These are phyloP conservation scores for Podospora tetraspora DNA, from an alignment of 495 filamentous ascomycete species.

Conservation along the genomic window DNA sequence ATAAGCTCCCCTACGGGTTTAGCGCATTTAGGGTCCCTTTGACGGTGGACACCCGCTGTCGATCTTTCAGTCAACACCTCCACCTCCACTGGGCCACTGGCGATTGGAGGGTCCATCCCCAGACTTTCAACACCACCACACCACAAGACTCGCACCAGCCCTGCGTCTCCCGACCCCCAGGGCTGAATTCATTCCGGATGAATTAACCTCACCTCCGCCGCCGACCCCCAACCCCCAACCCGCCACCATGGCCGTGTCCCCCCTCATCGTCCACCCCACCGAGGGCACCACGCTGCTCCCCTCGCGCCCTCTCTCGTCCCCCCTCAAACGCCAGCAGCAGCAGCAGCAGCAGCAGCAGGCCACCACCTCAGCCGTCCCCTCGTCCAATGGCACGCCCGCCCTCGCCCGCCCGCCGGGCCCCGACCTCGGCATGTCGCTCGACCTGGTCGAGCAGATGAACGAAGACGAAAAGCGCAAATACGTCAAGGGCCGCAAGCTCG, in stretches of 20 bases:
- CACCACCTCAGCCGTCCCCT: conserved; percentile 15
- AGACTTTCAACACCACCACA: not conserved
- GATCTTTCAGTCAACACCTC: not conserved
- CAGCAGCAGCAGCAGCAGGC: conserved; percentile 4
- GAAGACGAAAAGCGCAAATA: conserved; percentile 82
- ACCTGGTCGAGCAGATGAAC: conserved; percentile 83
- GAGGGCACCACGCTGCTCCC: conserved; percentile 14
- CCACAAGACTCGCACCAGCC: not conserved
- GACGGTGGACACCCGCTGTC: not conserved
- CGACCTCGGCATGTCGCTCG: conserved; percentile 33
- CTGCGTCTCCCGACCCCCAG: not conserved
- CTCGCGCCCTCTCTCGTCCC: conserved; percentile 13
- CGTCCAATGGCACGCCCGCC: conserved; percentile 26
- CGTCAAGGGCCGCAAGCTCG: conserved; percentile 85
- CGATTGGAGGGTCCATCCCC: not conserved
- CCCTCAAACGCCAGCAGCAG: conserved; percentile 22
- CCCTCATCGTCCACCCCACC: conserved; percentile 21
- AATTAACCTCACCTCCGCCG: not conserved
- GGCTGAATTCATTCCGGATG: not conserved
- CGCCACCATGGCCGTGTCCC: conserved; percentile 36
- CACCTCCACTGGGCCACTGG: not conserved
- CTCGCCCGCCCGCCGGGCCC: conserved; percentile 18
- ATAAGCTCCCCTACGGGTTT: not conserved
- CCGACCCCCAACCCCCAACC: not conserved
- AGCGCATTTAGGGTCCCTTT: not conserved